Evolutionary conservation across 2,329 filamentous ascomycete genomes (phyloP).

Genomic region (Microcyclospora pomicola): DNA sequence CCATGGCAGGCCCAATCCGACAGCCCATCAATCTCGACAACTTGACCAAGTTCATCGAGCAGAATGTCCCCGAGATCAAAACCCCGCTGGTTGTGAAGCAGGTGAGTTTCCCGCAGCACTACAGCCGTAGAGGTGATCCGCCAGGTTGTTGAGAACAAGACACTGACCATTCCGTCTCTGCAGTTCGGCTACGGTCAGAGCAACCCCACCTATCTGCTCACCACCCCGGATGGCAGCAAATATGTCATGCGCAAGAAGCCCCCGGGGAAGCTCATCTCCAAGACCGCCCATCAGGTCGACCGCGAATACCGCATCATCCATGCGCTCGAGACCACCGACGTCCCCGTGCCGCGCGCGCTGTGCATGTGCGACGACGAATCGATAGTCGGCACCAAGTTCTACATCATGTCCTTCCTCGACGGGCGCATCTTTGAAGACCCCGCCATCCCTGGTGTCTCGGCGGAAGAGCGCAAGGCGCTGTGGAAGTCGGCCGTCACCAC

Average conservation of each 20-base stretch:
- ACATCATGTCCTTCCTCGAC: constrained; percentile 92
- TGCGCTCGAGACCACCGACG: constrained; percentile 61
- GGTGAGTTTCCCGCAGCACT: constrained; percentile 35
- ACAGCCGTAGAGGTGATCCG: background rate
- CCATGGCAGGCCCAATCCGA: constrained; percentile 73
- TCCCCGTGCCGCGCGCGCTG: constrained; percentile 73
- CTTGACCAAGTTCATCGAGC: constrained; percentile 63
- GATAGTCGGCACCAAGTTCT: constrained; percentile 82
- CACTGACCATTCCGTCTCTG: background rate
- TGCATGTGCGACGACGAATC: constrained; percentile 71
- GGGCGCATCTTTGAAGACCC: constrained; percentile 90
- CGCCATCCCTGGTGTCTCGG: constrained; percentile 56
- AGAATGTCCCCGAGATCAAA: constrained; percentile 71
- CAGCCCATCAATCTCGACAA: constrained; percentile 77
- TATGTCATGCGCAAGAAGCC: constrained; percentile 97
- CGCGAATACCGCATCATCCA: constrained; percentile 86
- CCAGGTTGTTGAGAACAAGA: background rate
- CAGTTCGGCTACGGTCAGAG: constrained; percentile 96
- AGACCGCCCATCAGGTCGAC: constrained; percentile 92
- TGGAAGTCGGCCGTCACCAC: constrained; percentile 77
- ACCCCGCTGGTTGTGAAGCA: constrained; percentile 79
- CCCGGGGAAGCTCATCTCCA: constrained; percentile 81
- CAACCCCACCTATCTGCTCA: constrained; percentile 92
- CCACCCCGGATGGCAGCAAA: constrained; percentile 50
- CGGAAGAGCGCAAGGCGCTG: constrained; percentile 59